Evolutionary conservation across 306 rosid genomes (phyloP), one percentile per base, ranked within the genome.

Genomic region (Pachyrhizus erosus): DNA sequence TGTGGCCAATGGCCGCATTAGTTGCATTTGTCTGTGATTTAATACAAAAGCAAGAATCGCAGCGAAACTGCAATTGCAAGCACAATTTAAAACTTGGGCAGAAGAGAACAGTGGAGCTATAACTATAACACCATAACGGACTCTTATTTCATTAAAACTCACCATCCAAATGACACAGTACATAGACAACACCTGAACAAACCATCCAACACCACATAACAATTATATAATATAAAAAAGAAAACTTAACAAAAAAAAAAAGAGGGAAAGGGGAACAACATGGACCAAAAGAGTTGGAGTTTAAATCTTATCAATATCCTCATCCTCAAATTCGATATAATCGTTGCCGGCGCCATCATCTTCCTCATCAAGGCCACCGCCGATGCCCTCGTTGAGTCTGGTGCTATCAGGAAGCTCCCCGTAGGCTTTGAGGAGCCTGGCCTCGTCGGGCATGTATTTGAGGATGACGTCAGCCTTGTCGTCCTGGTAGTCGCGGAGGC

Each of bases 401-500:
- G 89, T 84, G 27, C 8, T 84, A 34, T 90, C 91, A 0, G 93
- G 93, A 21, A 90, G 83, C 86, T 90, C 93, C 1, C 91, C 91
- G 29, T 90, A 90, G n/a, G 93, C 91, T 82, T 90, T 90, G 73
- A 90, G 74, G 15, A 90, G 90, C 43, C 93, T 73, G 0, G 93
- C 91, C 82, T 90, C 91, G 57, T 90, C 93, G 4, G 91, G 87
- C 91, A 86, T 86, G 81, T 90, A 90, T 78, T 88, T 90, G 78
- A 88, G 89, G 75, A 90, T 90, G 66, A 90, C 91, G 58, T 90
- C 91, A 51, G 93, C 93, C 75, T 90, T 90, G 68, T 90, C 93
- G 8, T 90, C 89, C 90, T 90, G 91, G 29, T 86, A 90, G 54
- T 90, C 93, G 0, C 91, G 80, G 64, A 88, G 90, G 0, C 93